Evolutionary conservation across 345 rosid species (phyloP).

Genomic region (Xanthoceras sorbifolium): DNA sequence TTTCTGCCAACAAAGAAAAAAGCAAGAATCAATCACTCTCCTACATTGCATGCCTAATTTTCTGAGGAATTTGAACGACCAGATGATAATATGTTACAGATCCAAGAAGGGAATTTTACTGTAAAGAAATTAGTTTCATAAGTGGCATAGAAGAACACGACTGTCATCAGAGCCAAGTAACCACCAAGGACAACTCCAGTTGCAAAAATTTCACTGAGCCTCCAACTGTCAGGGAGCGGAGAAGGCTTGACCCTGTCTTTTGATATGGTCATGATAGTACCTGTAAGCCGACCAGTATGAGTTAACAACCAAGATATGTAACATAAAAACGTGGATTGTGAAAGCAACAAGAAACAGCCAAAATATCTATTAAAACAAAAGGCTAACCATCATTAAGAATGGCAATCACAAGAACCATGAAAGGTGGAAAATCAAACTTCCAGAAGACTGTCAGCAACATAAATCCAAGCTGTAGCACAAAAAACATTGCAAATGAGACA

Average conservation of each 20-base stretch:
- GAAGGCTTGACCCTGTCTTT: conserved; percentile 66
- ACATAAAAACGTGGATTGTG: background rate
- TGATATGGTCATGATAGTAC: conserved; percentile 69
- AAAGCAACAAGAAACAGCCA: background rate
- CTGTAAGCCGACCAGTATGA: conserved; percentile 16
- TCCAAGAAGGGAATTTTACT: conserved; percentile 30
- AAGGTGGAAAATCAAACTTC: conserved; percentile 72
- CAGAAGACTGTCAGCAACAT: conserved; percentile 59
- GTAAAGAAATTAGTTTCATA: conserved; percentile 55
- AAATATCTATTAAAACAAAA: background rate
- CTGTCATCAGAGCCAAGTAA: conserved; percentile 61
- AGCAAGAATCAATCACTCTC: background rate
- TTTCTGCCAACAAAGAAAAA: conserved; percentile 29
- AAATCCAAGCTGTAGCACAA: conserved; percentile 53
- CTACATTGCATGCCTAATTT: background rate
- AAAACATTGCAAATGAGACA: conserved; percentile 7
- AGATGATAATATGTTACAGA: background rate
- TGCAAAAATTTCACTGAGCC: conserved; percentile 59
- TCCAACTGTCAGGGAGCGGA: conserved; percentile 62
- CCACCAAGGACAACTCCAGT: conserved; percentile 58
- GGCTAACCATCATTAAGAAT: conserved; percentile 63
- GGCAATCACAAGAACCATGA: conserved; percentile 72
- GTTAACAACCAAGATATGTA: background rate
- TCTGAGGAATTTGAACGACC: background rate
- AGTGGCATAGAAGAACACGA: conserved; percentile 56